Percentiles rank a stretch among this genome's conserved stretches.
Conservation (phyloP, 176 grass and related monocot species). For the Oryza brachyantha region DNA sequence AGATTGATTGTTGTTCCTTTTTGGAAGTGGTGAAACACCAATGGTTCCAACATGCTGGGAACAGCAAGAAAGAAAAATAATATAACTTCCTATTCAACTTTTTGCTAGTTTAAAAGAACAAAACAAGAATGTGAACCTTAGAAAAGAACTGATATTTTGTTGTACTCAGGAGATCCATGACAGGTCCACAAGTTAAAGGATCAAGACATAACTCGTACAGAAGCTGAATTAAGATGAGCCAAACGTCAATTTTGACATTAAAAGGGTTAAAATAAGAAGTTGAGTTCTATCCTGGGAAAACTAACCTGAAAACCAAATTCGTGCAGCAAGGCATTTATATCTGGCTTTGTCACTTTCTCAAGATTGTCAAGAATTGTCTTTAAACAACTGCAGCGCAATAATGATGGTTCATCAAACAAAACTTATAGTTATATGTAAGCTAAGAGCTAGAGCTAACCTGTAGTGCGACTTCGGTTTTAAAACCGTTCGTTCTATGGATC, state of each 20-base stretch:
- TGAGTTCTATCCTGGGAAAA: background rate
- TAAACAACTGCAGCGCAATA: slow-evolving; percentile 67
- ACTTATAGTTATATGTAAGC: slow-evolving; percentile 28
- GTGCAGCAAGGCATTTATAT: slow-evolving; percentile 76
- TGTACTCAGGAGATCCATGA: slow-evolving; percentile 89
- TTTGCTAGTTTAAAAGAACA: slow-evolving; percentile 22
- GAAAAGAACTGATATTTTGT: slow-evolving; percentile 93
- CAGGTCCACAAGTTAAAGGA: slow-evolving; percentile 64
- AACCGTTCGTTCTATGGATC: slow-evolving; percentile 64
- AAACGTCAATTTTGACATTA: slow-evolving; percentile 18
- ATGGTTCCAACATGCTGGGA: slow-evolving; percentile 80
- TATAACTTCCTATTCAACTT: slow-evolving; percentile 13
- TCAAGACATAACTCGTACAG: slow-evolving; percentile 78
- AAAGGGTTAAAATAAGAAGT: slow-evolving; percentile 8
- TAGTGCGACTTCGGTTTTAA: slow-evolving; percentile 94
- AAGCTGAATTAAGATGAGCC: slow-evolving; percentile 54
- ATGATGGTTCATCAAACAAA: slow-evolving; percentile 35
- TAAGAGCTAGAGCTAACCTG: slow-evolving; percentile 48
- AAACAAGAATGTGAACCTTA: slow-evolving; percentile 61
- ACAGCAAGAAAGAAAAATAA: slow-evolving; percentile 20
- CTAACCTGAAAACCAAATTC: slow-evolving; percentile 97
- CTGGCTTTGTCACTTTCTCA: slow-evolving; percentile 73
- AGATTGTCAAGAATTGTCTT: slow-evolving; percentile 97
- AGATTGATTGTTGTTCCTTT: slow-evolving; percentile 69
- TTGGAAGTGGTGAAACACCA: slow-evolving; percentile 71